Conservation (phyloP, 116 monocot species). For the Trichopus zeylanicus region DNA sequence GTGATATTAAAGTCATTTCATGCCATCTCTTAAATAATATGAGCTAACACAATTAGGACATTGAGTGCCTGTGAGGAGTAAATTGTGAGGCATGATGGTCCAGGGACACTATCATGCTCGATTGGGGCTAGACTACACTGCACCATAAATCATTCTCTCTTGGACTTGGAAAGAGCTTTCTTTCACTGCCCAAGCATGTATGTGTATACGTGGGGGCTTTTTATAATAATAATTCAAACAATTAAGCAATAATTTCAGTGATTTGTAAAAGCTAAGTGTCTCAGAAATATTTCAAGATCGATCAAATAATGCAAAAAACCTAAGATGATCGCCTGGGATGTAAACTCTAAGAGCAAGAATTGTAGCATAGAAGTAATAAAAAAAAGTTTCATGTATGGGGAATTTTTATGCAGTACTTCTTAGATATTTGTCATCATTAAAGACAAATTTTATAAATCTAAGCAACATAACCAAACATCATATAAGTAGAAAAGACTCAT, state of each 20-base stretch:
- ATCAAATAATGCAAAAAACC: not conserved
- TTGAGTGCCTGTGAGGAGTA: too few relatives aligned
- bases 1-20: too few relatives aligned
- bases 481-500: not conserved
- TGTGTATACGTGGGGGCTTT: constrained; percentile 72
- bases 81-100: too few relatives aligned
- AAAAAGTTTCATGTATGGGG: constrained; percentile 91
- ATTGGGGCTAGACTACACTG: too few relatives aligned
- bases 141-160: constrained; percentile 45
- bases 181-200: constrained; percentile 87
- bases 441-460: too few relatives aligned
- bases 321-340: constrained; percentile 43
- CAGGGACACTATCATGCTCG: too few relatives aligned
- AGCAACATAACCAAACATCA: not conserved
- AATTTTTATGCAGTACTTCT: constrained; percentile 85
- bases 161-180: constrained; percentile 79
- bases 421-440: constrained; percentile 55
- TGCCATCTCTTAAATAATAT: too few relatives aligned
- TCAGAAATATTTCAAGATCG: not conserved
- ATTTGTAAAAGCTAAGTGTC: not conserved
- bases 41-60: too few relatives aligned
- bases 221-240: constrained; percentile 18
- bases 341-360: constrained; percentile 54
- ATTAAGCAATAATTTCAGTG: too few relatives aligned
- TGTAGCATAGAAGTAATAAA: constrained; percentile 71